A percentile compares a stretch with the other conserved stretches of the same genome.
Conservation (phyloP, 164 flowering plant species). For the Tetracentron sinense region DNA sequence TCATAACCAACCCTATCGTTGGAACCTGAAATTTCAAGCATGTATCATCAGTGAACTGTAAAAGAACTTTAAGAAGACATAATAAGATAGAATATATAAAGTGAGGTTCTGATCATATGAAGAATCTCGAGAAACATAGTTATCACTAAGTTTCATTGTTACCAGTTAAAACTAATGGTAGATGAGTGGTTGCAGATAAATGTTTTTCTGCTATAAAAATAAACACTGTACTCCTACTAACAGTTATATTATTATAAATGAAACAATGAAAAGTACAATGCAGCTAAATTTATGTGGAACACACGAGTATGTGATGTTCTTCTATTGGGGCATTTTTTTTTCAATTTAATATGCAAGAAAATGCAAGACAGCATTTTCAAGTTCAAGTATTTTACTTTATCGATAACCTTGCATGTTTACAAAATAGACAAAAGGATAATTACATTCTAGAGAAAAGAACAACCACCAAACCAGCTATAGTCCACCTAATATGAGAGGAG, state of each 20-base stretch:
- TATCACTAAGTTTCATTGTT: no score
- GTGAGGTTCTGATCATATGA: not conserved
- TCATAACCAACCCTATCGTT: constrained; percentile 82
- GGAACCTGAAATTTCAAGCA: constrained; percentile 62
- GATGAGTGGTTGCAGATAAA: not conserved
- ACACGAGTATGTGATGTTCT: no score
- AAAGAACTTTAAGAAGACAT: not conserved
- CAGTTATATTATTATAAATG: no score
- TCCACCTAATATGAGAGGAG: no score
- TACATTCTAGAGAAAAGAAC: no score
- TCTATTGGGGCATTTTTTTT: no score
- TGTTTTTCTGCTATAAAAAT: not conserved
- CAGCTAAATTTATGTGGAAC: not conserved
- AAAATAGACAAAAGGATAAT: no score
- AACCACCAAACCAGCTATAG: no score
- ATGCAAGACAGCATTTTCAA: no score
- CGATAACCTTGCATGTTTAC: no score
- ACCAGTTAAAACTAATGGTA: not conserved
- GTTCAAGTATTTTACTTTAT: no score
- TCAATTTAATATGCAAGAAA: no score
- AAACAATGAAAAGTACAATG: not conserved
- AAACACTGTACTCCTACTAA: not conserved
- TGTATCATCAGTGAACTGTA: constrained; percentile 1
- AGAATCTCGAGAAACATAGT: not conserved
- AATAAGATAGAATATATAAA: not conserved